A percentile compares a stretch with the other conserved stretches of the same genome.
Evolutionary conservation across 2,329 filamentous ascomycete genomes (phyloP).

Genomic region (Penicillium sp.): DNA sequence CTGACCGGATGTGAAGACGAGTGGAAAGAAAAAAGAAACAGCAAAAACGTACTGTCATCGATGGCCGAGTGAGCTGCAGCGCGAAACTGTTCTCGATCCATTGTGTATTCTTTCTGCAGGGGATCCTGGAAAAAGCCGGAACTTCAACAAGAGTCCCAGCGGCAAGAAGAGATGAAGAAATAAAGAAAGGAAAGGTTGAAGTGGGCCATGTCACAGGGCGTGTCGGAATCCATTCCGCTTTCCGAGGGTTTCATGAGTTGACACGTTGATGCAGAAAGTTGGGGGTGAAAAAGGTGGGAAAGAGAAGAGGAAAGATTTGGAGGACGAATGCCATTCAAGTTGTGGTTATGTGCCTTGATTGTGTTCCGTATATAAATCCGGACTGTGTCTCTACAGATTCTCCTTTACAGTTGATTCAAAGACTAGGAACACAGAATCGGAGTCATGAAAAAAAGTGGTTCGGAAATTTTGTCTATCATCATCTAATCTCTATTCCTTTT

Average conservation of each 20-base stretch:
- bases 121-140: no score
- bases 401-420: no score
- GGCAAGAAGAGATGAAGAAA: neutral
- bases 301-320: no score
- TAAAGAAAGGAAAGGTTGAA: neutral
- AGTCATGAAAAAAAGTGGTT: neutral
- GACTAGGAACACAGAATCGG: no score
- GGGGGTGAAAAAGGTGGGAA: no score
- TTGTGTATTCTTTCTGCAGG: slow-evolving; percentile 33
- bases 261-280: neutral
- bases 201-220: neutral
- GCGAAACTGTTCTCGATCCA: slow-evolving; percentile 77
- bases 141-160: neutral
- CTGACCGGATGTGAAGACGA: neutral
- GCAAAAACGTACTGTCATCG: slow-evolving; percentile 65
- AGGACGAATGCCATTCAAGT: no score
- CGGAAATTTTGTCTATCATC: slow-evolving; percentile 3
- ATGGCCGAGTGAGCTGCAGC: slow-evolving; percentile 71
- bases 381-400: no score
- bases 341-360: no score
- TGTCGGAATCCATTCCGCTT: neutral
- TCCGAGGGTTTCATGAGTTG: neutral
- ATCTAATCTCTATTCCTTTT: slow-evolving; percentile 13
- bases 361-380: no score
- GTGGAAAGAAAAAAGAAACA: neutral